Base-by-base conservation (phyloP, 345 rosid species). In the Hibiscus mutabilis region DNA sequence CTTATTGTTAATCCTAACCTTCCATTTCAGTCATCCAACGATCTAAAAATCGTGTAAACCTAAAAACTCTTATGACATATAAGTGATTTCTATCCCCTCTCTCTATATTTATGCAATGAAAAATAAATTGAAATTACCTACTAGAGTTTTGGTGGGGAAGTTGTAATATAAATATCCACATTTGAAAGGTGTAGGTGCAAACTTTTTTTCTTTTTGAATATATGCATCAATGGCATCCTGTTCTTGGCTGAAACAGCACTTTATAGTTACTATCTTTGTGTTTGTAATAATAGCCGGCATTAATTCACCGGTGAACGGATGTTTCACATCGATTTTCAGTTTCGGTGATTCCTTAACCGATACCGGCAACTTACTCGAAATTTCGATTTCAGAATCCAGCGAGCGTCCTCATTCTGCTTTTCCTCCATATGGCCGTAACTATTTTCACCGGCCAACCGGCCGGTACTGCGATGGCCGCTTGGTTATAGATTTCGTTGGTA, bases 281-380 rank as follows among this genome's bases (percentile, higher is more conserved):
- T 47, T 67, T 22, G 5, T 16, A n/a, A 15, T 25, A 24, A 24
- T 44, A 8, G 25, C 6, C 22, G 15, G 6, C 37, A 9, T 44
- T 25, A 65, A 14, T 9, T 24, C 55, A 5, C 19, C 37, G 3
- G 72, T 33, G 12, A 68, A 53, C 53, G 72, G 72, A 53, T 68
- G 72, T 42, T 68, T 51, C 49, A 53, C 72, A 5, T 80, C 87
- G 1, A 76, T 87, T 73, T 72, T 87, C 71, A 85, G 88, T 83
- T 85, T 85, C 47, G 91, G 91, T 40, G 91, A 87, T 71, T 87
- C 91, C 3, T 65, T 82, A 3, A 79, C 88, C 10, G 91, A 85
- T 13, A 85, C 89, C 3, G 91, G 91, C n/a, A 83, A 85, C 66
- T 65, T 27, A 18, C 51, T 78, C 7, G 27, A 5, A 33, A 5